These are phyloP conservation scores for Acanthochlamys bracteata DNA, from an alignment of 106 monocot genomes.

Conservation along the genomic window DNA sequence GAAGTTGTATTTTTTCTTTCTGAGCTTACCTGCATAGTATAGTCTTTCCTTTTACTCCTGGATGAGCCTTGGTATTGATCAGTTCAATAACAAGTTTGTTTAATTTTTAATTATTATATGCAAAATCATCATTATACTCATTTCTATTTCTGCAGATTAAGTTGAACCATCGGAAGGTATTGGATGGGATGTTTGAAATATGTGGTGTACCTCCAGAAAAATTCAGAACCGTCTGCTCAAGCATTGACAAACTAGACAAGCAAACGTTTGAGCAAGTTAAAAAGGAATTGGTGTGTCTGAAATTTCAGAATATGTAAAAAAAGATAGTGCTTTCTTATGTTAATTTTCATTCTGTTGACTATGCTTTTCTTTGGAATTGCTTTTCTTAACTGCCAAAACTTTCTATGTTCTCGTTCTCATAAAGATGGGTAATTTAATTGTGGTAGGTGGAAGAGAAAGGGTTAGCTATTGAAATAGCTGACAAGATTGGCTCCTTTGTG, in stretches of 20 bases:
- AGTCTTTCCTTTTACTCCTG: no score
- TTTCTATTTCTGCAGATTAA: slow-evolving; percentile 59
- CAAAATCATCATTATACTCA: not conserved
- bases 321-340: no score
- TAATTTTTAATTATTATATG: no score
- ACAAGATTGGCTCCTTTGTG: slow-evolving; percentile 76
- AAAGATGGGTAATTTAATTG: not conserved
- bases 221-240: slow-evolving; percentile 97
- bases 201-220: slow-evolving; percentile 94
- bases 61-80: no score
- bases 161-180: slow-evolving; percentile 83
- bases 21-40: no score
- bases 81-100: no score
- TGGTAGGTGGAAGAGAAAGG: slow-evolving; percentile 97
- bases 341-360: no score
- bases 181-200: slow-evolving; percentile 97
- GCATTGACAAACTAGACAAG: slow-evolving; percentile 97
- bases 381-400: not conserved
- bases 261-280: slow-evolving; percentile 89
- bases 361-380: not conserved
- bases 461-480: slow-evolving; percentile 59
- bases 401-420: not conserved
- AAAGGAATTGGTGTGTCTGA: slow-evolving; percentile 74
- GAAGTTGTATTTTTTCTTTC: no score
- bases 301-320: not conserved